Evolutionary conservation across 164 flowering plant genomes (phyloP), one percentile per base, ranked within the genome.

Genomic region (Taxillus chinensis): DNA sequence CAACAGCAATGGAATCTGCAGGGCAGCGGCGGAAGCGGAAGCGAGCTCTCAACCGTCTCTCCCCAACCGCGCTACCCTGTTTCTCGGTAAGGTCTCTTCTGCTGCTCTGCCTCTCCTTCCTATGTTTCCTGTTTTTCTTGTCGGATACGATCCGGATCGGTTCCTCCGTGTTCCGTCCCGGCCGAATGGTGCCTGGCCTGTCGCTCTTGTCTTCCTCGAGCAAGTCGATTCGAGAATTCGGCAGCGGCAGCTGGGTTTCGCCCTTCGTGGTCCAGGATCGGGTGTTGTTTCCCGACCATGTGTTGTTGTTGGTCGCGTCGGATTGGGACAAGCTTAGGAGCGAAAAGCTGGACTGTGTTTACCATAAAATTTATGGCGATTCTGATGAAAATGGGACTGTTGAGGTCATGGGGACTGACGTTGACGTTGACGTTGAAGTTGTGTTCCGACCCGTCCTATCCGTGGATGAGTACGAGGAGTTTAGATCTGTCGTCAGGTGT

Each of bases 211-310:
- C 73, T 40, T 69, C 71, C 2, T 57, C 75, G 3, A 64, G 58
- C 55, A 62, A 42, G 16, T 64, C 78, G 3, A 43, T 63, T 57
- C 70, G 54, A 0, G 72, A 71, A 54, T 69, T 69, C 16, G 10
- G 1, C 50, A 5, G 37, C 41, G 13, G 5, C 10, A 45, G 38
- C 8, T 41, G 17, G 5, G 61, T 37, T 0, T 15, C 45, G 41
- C 65, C 67, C 4, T 61, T 63, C 15, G 27, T 27, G 27, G 61
- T 88, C 0, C 82, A 83, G 39, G 80, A 71, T 49, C 69, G 83
- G 43, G 77, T 91, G 17, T 14, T 80, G 73, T 85, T 91, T 55
- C 91, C 93, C 8, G 96, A 89, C 66, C 92, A 85, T 64, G 64
- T 82, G 12, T 63, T 91, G 68, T 52, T 91, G 43, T 45, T 85